These are phyloP conservation scores for Epicoccum nigrum DNA, from an alignment of 2,329 filamentous ascomycete species.

Conservation along the genomic window DNA sequence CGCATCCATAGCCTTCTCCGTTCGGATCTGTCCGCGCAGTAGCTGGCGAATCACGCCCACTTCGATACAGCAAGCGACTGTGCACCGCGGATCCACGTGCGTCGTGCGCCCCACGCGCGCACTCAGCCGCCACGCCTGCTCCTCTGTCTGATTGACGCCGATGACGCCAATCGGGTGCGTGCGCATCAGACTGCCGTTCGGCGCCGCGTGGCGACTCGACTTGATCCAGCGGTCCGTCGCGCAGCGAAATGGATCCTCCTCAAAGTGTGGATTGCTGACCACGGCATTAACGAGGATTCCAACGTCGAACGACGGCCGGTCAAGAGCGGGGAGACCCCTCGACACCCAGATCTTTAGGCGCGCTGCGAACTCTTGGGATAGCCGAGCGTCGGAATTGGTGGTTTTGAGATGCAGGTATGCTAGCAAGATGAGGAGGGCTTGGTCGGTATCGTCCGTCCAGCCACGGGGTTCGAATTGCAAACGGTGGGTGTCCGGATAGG, in stretches of 20 bases:
- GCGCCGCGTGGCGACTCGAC: conserved; percentile 50
- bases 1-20: conserved; percentile 51
- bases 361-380: conserved; percentile 50
- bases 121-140: conserved; percentile 54
- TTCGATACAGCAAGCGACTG: conserved; percentile 57
- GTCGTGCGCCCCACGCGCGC: conserved; percentile 54
- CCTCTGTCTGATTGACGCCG: conserved; percentile 50
- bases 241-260: conserved; percentile 48
- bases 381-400: conserved; percentile 21
- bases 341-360: conserved; percentile 57
- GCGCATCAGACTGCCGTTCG: conserved; percentile 61
- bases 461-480: conserved; percentile 41
- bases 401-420: conserved; percentile 55
- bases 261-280: conserved; percentile 49
- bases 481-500: conserved; percentile 55
- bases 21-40: conserved; percentile 52
- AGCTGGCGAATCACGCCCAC: conserved; percentile 57
- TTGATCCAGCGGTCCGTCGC: conserved; percentile 54
- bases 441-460: conserved; percentile 64
- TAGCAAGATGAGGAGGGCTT: conserved; percentile 58
- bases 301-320: conserved; percentile 57
- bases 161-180: conserved; percentile 60
- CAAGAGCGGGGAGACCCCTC: conserved; percentile 55
- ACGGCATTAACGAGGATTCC: conserved; percentile 57
- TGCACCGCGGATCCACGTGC: conserved; percentile 60